Conservation (phyloP, 148 eudicot genomes). For the Euryodendron excelsum region DNA sequence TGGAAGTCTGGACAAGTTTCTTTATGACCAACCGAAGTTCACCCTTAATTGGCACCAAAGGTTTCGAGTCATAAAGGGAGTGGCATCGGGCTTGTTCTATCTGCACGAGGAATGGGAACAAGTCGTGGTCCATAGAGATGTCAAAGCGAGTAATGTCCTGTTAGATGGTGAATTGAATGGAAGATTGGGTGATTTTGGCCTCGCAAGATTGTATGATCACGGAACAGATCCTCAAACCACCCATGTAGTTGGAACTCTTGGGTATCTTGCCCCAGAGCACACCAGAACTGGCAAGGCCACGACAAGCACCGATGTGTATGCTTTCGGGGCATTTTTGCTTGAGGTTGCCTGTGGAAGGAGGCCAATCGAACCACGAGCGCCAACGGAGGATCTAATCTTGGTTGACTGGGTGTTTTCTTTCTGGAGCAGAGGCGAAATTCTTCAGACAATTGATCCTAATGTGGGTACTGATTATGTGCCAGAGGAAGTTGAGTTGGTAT, state of each 20-base stretch:
- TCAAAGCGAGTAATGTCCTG: constrained; percentile 41
- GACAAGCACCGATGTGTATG: constrained; percentile 35
- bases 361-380: constrained; percentile 29
- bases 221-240: constrained; percentile 36
- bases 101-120: constrained; percentile 41
- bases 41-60: constrained; percentile 40
- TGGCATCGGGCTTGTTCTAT: constrained; percentile 34
- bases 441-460: constrained; percentile 7
- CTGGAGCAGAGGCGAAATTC: constrained; percentile 5
- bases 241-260: constrained; percentile 33
- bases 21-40: constrained; percentile 19
- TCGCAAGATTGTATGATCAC: constrained; percentile 36
- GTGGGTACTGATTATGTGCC: constrained; percentile 7
- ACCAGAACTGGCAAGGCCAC: constrained; percentile 38
- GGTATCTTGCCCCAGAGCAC: constrained; percentile 43
- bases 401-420: constrained; percentile 23
- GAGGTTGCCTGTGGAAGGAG: constrained; percentile 39
- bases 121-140: constrained; percentile 38
- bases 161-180: constrained; percentile 39
- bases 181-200: constrained; percentile 42
- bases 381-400: not conserved
- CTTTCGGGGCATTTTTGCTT: constrained; percentile 39
- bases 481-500: constrained; percentile 24
- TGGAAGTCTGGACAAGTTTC: constrained; percentile 34
- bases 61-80: constrained; percentile 36